Evolutionary conservation across 1,284 basidiomycete species (phyloP).

Genomic region (Malassezia brasiliensis): DNA sequence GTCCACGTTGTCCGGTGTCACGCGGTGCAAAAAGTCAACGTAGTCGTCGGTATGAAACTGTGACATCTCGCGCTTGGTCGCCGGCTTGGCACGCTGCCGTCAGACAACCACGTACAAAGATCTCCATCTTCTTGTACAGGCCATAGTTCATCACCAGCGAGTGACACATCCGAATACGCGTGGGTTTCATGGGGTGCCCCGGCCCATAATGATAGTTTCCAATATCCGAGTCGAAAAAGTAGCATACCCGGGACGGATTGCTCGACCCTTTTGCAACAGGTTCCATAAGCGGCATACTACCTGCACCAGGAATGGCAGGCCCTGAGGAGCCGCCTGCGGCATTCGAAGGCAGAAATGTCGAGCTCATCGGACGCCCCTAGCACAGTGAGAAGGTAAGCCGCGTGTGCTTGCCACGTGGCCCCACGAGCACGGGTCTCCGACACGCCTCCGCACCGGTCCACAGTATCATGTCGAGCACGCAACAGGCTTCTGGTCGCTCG

Average conservation of each 20-base stretch:
- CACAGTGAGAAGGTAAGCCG: too few relatives aligned
- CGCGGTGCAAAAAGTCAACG: constrained; percentile 74
- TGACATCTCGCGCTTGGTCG: constrained; percentile 94
- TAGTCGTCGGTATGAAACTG: constrained; percentile 92
- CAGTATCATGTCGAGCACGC: constrained; percentile 13
- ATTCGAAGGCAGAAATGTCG: constrained; percentile 16
- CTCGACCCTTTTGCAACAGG: constrained; percentile 24
- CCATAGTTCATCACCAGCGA: constrained; percentile 99
- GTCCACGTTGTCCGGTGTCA: constrained; percentile 75
- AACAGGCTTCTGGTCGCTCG: constrained; percentile 18
- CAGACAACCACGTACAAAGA: constrained; percentile 42
- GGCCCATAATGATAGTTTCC: constrained; percentile 98
- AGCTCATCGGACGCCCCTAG: neutral
- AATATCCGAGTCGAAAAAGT: constrained; percentile 76
- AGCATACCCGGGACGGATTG: constrained; percentile 40
- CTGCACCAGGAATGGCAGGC: neutral
- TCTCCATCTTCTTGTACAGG: constrained; percentile 51
- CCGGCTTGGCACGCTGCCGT: constrained; percentile 74
- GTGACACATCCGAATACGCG: constrained; percentile 93
- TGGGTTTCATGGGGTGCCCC: constrained; percentile 57
- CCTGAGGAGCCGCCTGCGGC: constrained; percentile 12
- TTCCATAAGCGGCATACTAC: constrained; percentile 22
- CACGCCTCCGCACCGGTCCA: neutral
- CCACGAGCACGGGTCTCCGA: constrained; percentile 3
- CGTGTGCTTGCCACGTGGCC: constrained; percentile 7